A percentile compares a stretch with the other conserved stretches of the same genome.
phyloP scores from a whole-genome alignment of 495 filamentous ascomycete species.

The Beverwykella pulmonaria region DNA sequence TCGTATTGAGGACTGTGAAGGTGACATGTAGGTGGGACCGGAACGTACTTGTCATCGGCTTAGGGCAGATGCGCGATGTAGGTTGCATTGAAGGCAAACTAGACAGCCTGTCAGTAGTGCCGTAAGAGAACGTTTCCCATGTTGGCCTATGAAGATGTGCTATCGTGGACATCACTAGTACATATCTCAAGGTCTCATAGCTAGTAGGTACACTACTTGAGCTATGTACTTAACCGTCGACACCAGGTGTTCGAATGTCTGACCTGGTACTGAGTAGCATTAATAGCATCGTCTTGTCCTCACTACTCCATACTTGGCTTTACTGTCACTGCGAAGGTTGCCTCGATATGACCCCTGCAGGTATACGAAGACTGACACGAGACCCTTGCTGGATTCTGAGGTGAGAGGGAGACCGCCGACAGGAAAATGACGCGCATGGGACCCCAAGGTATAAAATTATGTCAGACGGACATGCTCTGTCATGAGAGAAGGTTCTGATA shows the following conservation, averaged over 20 bases:
- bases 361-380: background rate
- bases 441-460: slow-evolving; percentile 14
- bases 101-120: background rate
- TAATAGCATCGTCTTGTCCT: no score
- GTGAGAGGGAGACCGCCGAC: background rate
- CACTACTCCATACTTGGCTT: background rate
- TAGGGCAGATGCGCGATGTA: background rate
- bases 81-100: background rate
- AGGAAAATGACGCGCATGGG: slow-evolving; percentile 9
- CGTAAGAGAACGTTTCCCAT: background rate
- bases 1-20: background rate
- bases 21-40: background rate
- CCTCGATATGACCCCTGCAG: background rate
- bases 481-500: slow-evolving; percentile 18
- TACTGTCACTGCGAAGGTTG: background rate
- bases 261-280: no score
- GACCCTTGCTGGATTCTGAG: background rate
- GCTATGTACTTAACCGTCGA: no score
- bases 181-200: no score
- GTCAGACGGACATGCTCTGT: slow-evolving; percentile 21
- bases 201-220: no score
- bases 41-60: background rate
- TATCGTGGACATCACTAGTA: no score
- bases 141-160: no score
- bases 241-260: no score